A percentile compares a stretch with the other conserved stretches of the same genome.
phyloP scores from a whole-genome alignment of 1,284 basidiomycete genomes.

The Singerocomus inundabilis region DNA sequence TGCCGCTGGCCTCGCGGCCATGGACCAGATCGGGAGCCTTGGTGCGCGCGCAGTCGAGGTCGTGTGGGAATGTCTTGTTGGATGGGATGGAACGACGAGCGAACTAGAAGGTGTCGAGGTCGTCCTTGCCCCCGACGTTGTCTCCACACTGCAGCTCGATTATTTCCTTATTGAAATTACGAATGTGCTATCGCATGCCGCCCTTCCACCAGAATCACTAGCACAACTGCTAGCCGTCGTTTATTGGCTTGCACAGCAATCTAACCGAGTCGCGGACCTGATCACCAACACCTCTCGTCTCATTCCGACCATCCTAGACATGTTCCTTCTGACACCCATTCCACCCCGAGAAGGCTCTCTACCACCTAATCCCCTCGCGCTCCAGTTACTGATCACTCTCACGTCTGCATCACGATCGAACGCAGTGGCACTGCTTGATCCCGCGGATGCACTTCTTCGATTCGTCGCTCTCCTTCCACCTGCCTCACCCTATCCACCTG shows the following conservation, averaged over 20 bases:
- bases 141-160: slow-evolving; percentile 52
- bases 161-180: slow-evolving; percentile 54
- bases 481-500: slow-evolving; percentile 44
- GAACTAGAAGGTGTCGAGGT: slow-evolving; percentile 50
- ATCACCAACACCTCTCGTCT: slow-evolving; percentile 57
- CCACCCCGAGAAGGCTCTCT: slow-evolving; percentile 33
- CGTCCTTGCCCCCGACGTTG: slow-evolving; percentile 23
- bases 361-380: slow-evolving; percentile 50
- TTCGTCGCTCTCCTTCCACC: slow-evolving; percentile 68
- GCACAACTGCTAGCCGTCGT: slow-evolving; percentile 64
- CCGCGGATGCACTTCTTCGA: slow-evolving; percentile 68
- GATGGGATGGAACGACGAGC: slow-evolving; percentile 47
- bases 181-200: slow-evolving; percentile 38
- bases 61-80: slow-evolving; percentile 67
- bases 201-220: slow-evolving; percentile 48
- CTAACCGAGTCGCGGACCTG: slow-evolving; percentile 49
- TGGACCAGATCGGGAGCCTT: slow-evolving; percentile 65
- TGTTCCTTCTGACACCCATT: slow-evolving; percentile 55
- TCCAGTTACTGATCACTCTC: slow-evolving; percentile 62
- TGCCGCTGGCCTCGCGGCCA: slow-evolving; percentile 61
- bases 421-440: slow-evolving; percentile 57
- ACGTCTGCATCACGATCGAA: slow-evolving; percentile 65
- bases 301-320: slow-evolving; percentile 50
- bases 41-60: slow-evolving; percentile 67
- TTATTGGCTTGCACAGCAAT: slow-evolving; percentile 58